Evolutionary conservation across 768 basidiomycete genomes (phyloP).

Genomic region (Agaricus subrufescens): DNA sequence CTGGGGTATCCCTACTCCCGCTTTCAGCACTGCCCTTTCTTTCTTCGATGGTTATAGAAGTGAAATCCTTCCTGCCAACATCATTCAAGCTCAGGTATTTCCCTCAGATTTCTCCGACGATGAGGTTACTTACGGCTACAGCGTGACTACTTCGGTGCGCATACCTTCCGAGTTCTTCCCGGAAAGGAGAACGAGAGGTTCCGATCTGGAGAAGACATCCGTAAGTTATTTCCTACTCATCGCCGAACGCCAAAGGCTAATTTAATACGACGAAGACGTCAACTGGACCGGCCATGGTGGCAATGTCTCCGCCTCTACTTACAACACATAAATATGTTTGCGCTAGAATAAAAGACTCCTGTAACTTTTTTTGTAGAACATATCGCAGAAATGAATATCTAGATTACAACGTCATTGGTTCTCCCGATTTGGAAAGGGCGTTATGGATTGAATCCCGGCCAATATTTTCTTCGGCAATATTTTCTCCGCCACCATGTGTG

Average conservation of each 20-base stretch:
- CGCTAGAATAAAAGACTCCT: background rate
- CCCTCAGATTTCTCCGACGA: background rate
- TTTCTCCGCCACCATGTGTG: slow-evolving; percentile 3
- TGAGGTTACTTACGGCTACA: slow-evolving; percentile 19
- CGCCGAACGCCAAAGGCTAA: background rate
- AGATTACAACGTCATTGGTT: background rate
- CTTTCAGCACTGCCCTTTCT: slow-evolving; percentile 95
- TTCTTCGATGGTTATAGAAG: slow-evolving; percentile 99
- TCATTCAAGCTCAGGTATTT: slow-evolving; percentile 85
- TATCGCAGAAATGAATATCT: slow-evolving; percentile 2
- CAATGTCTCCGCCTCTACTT: slow-evolving; percentile 86
- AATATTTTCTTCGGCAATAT: background rate
- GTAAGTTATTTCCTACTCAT: slow-evolving; percentile 41
- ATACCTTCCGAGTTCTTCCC: slow-evolving; percentile 93
- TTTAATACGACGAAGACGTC: slow-evolving; percentile 55
- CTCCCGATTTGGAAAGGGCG: background rate
- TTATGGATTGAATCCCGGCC: background rate
- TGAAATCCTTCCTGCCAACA: slow-evolving; percentile 89
- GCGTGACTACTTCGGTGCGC: slow-evolving; percentile 99
- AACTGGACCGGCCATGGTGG: slow-evolving; percentile 99
- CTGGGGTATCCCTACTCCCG: slow-evolving; percentile 97
- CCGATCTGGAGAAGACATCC: slow-evolving; percentile 80
- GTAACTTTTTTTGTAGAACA: slow-evolving; percentile 5
- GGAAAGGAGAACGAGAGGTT: slow-evolving; percentile 87
- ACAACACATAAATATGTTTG: slow-evolving; percentile 45